phyloP scores from a whole-genome alignment of 2,329 filamentous ascomycete genomes.

The Akanthomyces lecanii region DNA sequence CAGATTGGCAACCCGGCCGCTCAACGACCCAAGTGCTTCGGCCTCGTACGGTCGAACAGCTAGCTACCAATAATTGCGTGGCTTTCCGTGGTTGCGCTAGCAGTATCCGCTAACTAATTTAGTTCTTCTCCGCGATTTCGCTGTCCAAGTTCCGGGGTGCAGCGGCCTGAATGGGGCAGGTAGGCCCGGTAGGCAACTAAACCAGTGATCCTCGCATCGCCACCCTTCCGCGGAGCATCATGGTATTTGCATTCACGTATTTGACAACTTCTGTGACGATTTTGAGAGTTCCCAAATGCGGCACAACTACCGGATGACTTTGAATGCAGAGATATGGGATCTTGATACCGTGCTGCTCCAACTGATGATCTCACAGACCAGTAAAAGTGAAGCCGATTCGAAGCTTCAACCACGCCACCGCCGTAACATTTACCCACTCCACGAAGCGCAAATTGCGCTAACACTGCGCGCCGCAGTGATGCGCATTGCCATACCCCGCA shows the following conservation, averaged over 20 bases:
- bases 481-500: constrained; percentile 1
- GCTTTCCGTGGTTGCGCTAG: not conserved
- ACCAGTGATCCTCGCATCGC: not conserved
- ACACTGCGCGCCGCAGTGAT: not conserved
- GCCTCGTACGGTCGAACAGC: too few species aligned
- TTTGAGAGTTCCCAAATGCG: too few species aligned
- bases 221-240: too few species aligned
- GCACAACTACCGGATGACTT: too few species aligned
- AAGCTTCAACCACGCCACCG: not conserved
- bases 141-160: not conserved
- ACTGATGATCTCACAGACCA: too few species aligned
- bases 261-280: too few species aligned
- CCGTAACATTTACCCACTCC: not conserved
- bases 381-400: too few species aligned
- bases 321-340: too few species aligned
- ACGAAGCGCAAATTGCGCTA: not conserved
- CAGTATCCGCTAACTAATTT: not conserved
- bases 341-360: too few species aligned
- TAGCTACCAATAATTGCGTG: too few species aligned
- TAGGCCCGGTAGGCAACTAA: not conserved
- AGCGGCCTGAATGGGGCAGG: not conserved
- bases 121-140: not conserved
- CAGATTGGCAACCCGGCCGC: too few species aligned
- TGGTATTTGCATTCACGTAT: not conserved
- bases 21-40: too few species aligned